Conservation (phyloP, 2,329 filamentous ascomycete genomes). For the Aspergillus terreus region DNA sequence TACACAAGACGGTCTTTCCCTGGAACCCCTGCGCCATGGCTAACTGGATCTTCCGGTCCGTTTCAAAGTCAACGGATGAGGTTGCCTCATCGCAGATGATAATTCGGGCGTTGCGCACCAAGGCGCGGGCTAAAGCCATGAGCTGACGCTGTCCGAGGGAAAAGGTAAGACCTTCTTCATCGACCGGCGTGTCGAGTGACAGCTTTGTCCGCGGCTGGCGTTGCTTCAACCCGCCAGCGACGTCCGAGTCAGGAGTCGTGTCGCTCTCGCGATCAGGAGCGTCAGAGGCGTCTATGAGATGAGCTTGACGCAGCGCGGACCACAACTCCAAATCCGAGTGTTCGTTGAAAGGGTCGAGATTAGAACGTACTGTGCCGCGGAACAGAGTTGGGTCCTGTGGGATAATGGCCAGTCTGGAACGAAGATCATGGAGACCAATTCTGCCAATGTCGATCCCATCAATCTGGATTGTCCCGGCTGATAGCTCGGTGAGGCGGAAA, state of each 20-base stretch:
- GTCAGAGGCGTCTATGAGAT: constrained; percentile 46
- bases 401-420: constrained; percentile 43
- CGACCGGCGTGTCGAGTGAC: constrained; percentile 72
- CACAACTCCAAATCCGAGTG: constrained; percentile 46
- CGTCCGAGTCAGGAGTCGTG: constrained; percentile 13
- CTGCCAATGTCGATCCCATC: constrained; percentile 42
- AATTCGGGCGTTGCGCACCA: constrained; percentile 83
- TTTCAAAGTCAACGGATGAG: constrained; percentile 89
- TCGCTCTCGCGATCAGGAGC: constrained; percentile 46
- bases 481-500: constrained; percentile 42
- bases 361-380: constrained; percentile 42
- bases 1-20: constrained; percentile 85
- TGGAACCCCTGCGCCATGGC: constrained; percentile 83
- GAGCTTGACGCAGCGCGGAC: constrained; percentile 43
- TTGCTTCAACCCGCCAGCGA: background rate
- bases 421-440: constrained; percentile 40
- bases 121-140: constrained; percentile 86
- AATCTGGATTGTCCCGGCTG: constrained; percentile 39
- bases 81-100: constrained; percentile 98
- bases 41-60: constrained; percentile 85
- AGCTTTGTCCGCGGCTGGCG: constrained; percentile 29
- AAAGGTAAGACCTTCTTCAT: constrained; percentile 95
- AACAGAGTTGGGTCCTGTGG: constrained; percentile 46
- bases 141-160: constrained; percentile 91
- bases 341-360: constrained; percentile 45